A percentile compares a stretch with the other conserved stretches of the same genome.
phyloP scores from a whole-genome alignment of 148 eudicot species.

The Amaranthus palmeri region DNA sequence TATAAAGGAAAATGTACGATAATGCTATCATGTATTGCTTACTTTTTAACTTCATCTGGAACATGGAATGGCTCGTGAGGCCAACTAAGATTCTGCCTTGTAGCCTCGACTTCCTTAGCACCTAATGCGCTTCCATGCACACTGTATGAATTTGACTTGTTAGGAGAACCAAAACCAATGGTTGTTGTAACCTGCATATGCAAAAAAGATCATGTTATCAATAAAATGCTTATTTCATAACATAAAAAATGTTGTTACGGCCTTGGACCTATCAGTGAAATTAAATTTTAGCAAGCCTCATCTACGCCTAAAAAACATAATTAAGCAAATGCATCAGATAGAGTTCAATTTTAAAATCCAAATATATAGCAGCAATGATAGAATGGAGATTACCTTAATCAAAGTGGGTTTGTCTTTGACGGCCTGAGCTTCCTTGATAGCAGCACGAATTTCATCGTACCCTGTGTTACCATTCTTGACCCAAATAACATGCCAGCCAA shows the following conservation, averaged over 20 bases:
- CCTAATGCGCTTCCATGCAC: slow-evolving; percentile 65
- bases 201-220: background rate
- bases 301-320: too few species aligned
- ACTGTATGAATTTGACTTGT: slow-evolving; percentile 69
- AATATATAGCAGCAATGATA: background rate
- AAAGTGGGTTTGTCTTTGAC: slow-evolving; percentile 32
- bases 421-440: slow-evolving; percentile 54
- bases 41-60: slow-evolving; percentile 61
- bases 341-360: background rate
- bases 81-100: slow-evolving; percentile 66
- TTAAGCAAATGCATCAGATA: background rate
- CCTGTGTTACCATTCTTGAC: slow-evolving; percentile 62
- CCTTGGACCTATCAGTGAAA: too few species aligned
- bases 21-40: background rate
- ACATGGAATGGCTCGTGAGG: slow-evolving; percentile 56
- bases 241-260: too few species aligned
- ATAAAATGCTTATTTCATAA: background rate
- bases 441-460: slow-evolving; percentile 65
- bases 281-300: too few species aligned
- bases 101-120: slow-evolving; percentile 64
- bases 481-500: slow-evolving; percentile 72
- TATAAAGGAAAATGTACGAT: background rate
- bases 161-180: slow-evolving; percentile 65
- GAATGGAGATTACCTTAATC: slow-evolving; percentile 39
- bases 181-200: slow-evolving; percentile 54